Percentiles rank a stretch among this genome's conserved stretches.
These are phyloP conservation scores for Volvariella surrecta DNA, from an alignment of 1,284 basidiomycete species.

Conservation along the genomic window DNA sequence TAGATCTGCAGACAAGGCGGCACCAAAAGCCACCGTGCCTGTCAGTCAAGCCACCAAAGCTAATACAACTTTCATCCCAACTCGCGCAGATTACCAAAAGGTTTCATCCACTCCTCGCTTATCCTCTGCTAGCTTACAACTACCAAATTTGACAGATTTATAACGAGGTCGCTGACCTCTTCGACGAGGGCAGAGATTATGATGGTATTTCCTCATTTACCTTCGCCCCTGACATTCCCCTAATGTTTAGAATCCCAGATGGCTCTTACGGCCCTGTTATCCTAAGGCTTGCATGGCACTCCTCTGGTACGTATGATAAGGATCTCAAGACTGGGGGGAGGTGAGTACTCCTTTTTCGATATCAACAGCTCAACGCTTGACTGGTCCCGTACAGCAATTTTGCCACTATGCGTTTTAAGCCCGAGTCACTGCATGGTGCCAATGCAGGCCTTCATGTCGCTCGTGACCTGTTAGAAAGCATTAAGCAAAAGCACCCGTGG, in stretches of 20 bases:
- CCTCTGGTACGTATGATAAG: conserved; percentile 90
- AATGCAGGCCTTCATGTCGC: conserved; percentile 85
- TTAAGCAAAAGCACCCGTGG: conserved; percentile 86
- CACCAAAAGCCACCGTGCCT: conserved; percentile 46
- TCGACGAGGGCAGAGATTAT: conserved; percentile 75
- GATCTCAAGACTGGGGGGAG: conserved; percentile 82
- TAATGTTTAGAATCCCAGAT: conserved; percentile 38
- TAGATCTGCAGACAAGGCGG: conserved; percentile 39
- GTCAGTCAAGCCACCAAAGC: conserved; percentile 55
- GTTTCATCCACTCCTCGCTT: conserved; percentile 23
- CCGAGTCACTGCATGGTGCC: conserved; percentile 79
- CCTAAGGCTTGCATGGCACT: conserved; percentile 91
- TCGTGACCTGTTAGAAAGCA: conserved; percentile 76
- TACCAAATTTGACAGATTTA: conserved; percentile 65
- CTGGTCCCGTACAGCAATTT: conserved; percentile 57
- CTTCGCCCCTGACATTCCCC: not conserved
- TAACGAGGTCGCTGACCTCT: conserved; percentile 69
- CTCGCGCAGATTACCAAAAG: conserved; percentile 83
- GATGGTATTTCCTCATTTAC: conserved; percentile 60
- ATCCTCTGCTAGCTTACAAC: too few relatives aligned
- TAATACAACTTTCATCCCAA: conserved; percentile 54
- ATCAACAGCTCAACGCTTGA: not conserved
- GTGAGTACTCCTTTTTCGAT: conserved; percentile 25
- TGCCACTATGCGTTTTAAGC: conserved; percentile 91
- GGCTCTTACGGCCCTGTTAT: conserved; percentile 89